Percentiles rank a stretch among this genome's conserved stretches.
phyloP scores from a whole-genome alignment of 768 basidiomycete species.

The Xanthoconium stramineum region DNA sequence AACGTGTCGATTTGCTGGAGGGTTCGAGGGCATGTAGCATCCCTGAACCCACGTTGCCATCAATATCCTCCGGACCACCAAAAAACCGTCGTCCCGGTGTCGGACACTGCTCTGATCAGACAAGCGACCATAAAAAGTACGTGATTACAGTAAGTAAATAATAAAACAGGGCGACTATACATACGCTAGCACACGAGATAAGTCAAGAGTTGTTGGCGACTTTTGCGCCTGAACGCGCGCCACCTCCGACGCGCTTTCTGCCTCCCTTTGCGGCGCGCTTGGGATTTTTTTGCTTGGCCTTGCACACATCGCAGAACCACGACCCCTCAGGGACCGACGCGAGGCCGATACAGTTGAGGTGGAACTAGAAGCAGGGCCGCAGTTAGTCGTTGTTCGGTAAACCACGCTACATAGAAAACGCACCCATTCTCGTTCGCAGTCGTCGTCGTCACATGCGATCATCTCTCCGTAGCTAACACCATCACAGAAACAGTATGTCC shows the following conservation, averaged over 20 bases:
- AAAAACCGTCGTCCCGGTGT: no score
- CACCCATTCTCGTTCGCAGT: constrained; percentile 90
- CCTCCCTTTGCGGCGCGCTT: constrained; percentile 51
- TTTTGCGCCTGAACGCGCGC: constrained; percentile 29
- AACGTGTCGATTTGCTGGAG: no score
- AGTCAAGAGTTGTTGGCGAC: constrained; percentile 30
- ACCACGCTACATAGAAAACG: constrained; percentile 27
- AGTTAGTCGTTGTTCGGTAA: constrained; percentile 8
- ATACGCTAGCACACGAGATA: constrained; percentile 6
- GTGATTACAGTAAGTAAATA: constrained; percentile 22
- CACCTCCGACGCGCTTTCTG: constrained; percentile 46
- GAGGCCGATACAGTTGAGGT: constrained; percentile 72
- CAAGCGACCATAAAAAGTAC: not conserved
- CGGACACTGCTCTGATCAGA: no score
- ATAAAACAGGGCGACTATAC: constrained; percentile 18
- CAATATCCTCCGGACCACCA: not conserved
- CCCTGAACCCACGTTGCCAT: not conserved
- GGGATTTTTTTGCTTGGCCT: constrained; percentile 47
- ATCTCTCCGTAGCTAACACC: constrained; percentile 88
- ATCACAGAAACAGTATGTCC: constrained; percentile 83
- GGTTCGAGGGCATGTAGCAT: no score
- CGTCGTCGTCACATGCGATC: constrained; percentile 86
- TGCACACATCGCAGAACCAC: constrained; percentile 77
- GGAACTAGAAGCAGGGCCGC: constrained; percentile 53
- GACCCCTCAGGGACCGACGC: constrained; percentile 60